Evolutionary conservation across 345 rosid genomes (phyloP), one percentile per base, ranked within the genome.

Genomic region (Gynandropsis gynandra): DNA sequence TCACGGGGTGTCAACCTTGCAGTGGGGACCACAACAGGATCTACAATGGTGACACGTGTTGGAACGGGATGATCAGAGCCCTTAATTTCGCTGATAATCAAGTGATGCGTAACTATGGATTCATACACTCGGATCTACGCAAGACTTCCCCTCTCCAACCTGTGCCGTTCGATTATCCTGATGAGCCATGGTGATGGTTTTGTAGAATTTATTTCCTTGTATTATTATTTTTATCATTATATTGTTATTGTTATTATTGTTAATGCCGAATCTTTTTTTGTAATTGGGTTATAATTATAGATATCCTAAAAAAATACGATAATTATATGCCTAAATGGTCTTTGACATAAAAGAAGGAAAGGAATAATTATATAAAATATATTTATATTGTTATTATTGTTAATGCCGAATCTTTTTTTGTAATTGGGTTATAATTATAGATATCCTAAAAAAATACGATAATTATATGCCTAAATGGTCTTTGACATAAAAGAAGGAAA

Each of bases 1-100:
- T 92, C 65, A 82, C 98, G 37, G 98, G 98, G 0, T 92, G 98
- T 17, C 95, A 92, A 56, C 96, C 95, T 1, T 87, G 98, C 35
- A 85, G 83, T 52, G 98, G 98, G 34, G 70, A 77, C 56, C 88
- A 79, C 52, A 81, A 81, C 54, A 72, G 41, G 54, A 72, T 59
- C 58, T 92, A 92, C 35, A 58, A 66, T 4, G 88, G 83, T 8
- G 82, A 85, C 62, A 64, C 78, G 41, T 92, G 98, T 50, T 78
- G 84, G 87, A 48, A 68, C n/a, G 82, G 75, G 66, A 87, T 92
- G 95, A 72, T 76, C 13, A 75, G 73, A 71, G 88, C 97, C 5
- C 62, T 92, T 64, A 87, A 87, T 54, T 92, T 85, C 19, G 98
- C 93, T 0, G 97, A 87, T 68, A 87, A 87, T 72, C 98, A 92